Evolutionary conservation across 31 red algal genomes (phyloP), one percentile per base, ranked within the genome.

Genomic region (Odonthalia washingtoniensis): DNA sequence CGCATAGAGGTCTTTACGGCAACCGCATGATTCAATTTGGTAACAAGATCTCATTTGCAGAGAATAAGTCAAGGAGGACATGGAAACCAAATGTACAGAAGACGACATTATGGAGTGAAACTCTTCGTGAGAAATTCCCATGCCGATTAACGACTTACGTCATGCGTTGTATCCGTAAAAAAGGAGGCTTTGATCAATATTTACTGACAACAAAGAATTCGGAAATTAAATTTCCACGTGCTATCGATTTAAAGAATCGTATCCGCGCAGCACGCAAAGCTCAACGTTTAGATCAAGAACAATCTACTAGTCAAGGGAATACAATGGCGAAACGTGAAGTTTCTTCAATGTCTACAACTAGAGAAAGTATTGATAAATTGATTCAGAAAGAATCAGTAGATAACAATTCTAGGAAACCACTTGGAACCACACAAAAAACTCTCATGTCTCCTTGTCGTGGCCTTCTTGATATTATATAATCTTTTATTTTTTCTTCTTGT

Each of bases 81-180:
- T 97, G 95, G 95, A 92, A 93, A 72, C 95, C 95, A 36, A 95
- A 97, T 70, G 90, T 97, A 21, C 87, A 90, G 64, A 78, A 80
- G 17, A 97, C 89, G 69, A 70, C 83, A 3, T 67, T 98, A 45
- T 98, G 87, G 46, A 95, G 93, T 63, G 88, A 93, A 78, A 89
- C 90, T 36, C 74, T 98, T 43, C 66, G 88, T 49, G 46, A 85
- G n/a, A 87, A 78, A 75, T 65, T 98, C 6, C 77, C 35, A 28
- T 95, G 88, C 67, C 89, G 89, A n/a, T 81, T 98, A 75, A 94
- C 96, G 12, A 87, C 93, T 2, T 66, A 84, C 33, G 96, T 82
- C 33, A 85, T 95, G 72, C 64, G 90, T 63, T 91, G 88, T 63
- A 91, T 98, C 39, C 80, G 92, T 37, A 93, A 94, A 39, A 60